Base-by-base conservation (phyloP, 345 rosid species). In the Eucalyptus sp. region DNA sequence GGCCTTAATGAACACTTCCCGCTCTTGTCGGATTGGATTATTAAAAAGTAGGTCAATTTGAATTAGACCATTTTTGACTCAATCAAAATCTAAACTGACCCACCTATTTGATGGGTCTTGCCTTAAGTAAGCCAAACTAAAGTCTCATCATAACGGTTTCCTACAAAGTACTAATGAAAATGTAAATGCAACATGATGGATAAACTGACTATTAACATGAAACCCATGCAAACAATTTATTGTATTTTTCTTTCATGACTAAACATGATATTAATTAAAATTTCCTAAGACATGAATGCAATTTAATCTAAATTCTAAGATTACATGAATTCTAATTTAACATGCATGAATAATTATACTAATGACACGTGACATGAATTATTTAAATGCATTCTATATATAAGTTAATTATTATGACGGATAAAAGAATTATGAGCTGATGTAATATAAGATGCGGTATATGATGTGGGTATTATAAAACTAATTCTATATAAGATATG, bases 1-100 rank as follows among this genome's bases (percentile, higher is more conserved):
- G 29, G 27, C 27, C 29, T 56, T 0, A 0, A 56, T 2, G 27
- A 56, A 1, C 62, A 56, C 62, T 24, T 10, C 12, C 13, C 0
- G 6, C 29, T 56, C 29, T 56, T 22, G 62, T 22, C 1, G 12
- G 27, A 56, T 56, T 24, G 27, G 25, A 0, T 56, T 9, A 56
- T 56, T 22, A 56, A 56, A 56, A 56, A 56, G 13, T 56, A 22
- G 62, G 29, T 56, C 62, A 56, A 24, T 24, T 56, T 22, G 6
- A 3, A 24, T 56, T 10, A 9, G 12, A 56, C 13, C 27, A 56
- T 56, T 56, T 56, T 56, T 22, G 3, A 56, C 29, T 24, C 62
- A 56, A 56, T 22, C 27, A 22, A 24, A 56, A 56, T 56, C 29
- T 56, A 24, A 56, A 22, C 2, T 10, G 6, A 56, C 62, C 29